Evolutionary conservation across 805 yeast species (phyloP), one percentile per base, ranked within the genome.

Genomic region (Wickerhamomyces tratensis): DNA sequence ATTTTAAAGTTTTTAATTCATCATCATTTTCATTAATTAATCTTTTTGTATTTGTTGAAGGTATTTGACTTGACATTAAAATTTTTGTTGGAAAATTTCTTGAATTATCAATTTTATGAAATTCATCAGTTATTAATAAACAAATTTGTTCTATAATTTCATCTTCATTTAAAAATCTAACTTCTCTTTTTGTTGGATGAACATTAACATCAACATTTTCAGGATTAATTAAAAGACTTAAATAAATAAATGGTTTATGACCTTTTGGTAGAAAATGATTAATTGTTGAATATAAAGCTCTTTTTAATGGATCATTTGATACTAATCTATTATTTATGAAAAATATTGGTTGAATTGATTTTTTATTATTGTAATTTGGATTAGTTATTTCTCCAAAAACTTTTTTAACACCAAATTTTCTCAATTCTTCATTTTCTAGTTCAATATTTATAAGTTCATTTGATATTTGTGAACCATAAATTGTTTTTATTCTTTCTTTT

Each of bases 181-280:
- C 97, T 53, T 91, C 97, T 45, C 91, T 72, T 52, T 93, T 93
- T 0, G 98, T 91, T 0, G 98, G 98, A 56, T 93, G 98, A 12
- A 93, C 81, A 57, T 93, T 93, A 13, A 93, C 98, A 58, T 93
- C 98, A 7, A 93, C 70, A 46, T 81, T 79, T 33, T 62, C 63
- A 1, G 96, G 85, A 25, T 70, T 65, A 3, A 93, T 76, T 15
- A 65, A 65, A n/a, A 93, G 57, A 39, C 85, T 70, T 41, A 93
- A 45, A 59, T 88, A 93, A 1, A 86, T 70, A 56, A 93, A 93
- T 0, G 95, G 82, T 49, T 71, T 76, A 37, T 68, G 69, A 0
- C 94, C 94, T 50, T 82, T 85, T 1, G 97, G 96, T 15, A 91
- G 61, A 55, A 74, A 85, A 26, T 53, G 56, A 10, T 48, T 44